These are phyloP conservation scores for Penicillium canescens DNA, from an alignment of 495 filamentous ascomycete genomes.

Conservation along the genomic window DNA sequence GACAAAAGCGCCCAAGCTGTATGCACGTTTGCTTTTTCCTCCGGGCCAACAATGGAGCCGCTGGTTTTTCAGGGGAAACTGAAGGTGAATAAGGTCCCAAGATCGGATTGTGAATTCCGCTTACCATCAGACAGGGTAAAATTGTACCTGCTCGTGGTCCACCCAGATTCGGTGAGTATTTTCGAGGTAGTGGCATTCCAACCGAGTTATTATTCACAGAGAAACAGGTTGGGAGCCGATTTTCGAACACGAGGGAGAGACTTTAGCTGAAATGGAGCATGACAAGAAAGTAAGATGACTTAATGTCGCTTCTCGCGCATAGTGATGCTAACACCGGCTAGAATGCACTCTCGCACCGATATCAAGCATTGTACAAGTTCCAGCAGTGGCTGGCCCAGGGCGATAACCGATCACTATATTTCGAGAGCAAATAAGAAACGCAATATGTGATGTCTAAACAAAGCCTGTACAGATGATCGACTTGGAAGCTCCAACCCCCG, in stretches of 20 bases:
- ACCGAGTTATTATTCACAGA: conserved; percentile 19
- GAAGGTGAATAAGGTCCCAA: conserved; percentile 16
- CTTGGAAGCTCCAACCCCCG: neutral
- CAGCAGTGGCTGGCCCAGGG: conserved; percentile 65
- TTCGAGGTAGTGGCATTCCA: neutral
- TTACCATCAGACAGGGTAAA: conserved; percentile 49
- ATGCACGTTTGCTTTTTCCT: conserved; percentile 84
- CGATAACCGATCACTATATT: neutral
- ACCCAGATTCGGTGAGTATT: conserved; percentile 60
- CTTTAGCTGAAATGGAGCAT: conserved; percentile 91
- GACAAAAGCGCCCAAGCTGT: conserved; percentile 87
- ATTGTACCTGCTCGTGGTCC: conserved; percentile 48
- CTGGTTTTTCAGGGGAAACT: conserved; percentile 81
- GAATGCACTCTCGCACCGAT: conserved; percentile 85
- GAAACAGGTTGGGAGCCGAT: conserved; percentile 79
- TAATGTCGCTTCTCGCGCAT: neutral
- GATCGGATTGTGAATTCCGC: neutral
- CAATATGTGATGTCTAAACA: neutral
- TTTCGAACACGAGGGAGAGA: conserved; percentile 86
- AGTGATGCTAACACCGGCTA: conserved; percentile 23
- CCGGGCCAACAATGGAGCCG: conserved; percentile 73
- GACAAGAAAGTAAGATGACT: conserved; percentile 54
- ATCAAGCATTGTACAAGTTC: conserved; percentile 72
- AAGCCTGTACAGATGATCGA: neutral
- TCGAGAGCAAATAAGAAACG: neutral